Conservation (phyloP, 345 rosid species). For the Linum usitatissimum region DNA sequence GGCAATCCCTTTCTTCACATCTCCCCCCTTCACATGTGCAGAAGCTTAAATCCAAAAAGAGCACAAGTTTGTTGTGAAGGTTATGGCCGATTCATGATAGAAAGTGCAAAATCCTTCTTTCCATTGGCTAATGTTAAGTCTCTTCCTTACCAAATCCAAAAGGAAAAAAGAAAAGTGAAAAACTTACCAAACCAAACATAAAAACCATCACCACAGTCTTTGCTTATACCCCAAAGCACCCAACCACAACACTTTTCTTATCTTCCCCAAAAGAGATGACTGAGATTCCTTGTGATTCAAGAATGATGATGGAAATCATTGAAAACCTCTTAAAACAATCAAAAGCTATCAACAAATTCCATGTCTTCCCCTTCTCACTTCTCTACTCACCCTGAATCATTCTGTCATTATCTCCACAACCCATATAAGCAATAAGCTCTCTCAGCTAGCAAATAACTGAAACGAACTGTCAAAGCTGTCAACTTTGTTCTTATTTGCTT, state of each 20-base stretch:
- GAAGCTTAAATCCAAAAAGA: background rate
- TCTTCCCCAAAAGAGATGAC: constrained; percentile 13
- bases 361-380: constrained; percentile 14
- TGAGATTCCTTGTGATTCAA: constrained; percentile 48
- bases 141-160: background rate
- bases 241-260: constrained; percentile 23
- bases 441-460: background rate
- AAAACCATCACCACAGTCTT: constrained; percentile 33
- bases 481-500: background rate
- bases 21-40: too few species aligned
- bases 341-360: background rate
- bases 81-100: background rate
- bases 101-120: background rate
- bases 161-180: too few species aligned
- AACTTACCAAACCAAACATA: background rate
- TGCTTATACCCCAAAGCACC: constrained; percentile 90
- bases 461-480: background rate
- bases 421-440: constrained; percentile 16
- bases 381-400: constrained; percentile 43
- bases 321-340: background rate
- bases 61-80: background rate
- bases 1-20: too few species aligned
- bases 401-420: constrained; percentile 17
- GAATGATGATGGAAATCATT: constrained; percentile 23
- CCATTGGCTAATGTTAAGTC: background rate